Base-by-base conservation (phyloP, 1,284 basidiomycete genomes). In the Exobasidium rhododendri region DNA sequence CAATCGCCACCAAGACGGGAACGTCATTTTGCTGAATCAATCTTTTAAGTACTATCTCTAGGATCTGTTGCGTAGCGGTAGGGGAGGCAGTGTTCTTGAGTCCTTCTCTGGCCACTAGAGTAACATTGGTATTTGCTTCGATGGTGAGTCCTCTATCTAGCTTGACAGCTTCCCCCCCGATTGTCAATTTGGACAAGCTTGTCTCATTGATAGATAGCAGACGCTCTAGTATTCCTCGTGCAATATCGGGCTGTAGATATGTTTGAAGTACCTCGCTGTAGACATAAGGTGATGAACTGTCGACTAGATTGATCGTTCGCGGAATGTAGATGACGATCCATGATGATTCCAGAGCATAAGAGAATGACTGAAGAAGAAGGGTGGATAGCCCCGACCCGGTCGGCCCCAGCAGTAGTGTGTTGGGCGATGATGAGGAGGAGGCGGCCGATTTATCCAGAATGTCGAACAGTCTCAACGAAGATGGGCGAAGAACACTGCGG, bases 291-390 rank as follows among this genome's bases (percentile, higher is more conserved):
- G 88, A 88, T 0, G 88, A 87, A 1, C 89, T 91, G 81, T 93
- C 87, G 67, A 93, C 88, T 59, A 91, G 84, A 62, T 85, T 85
- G 65, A 87, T 85, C 1, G 86, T 88, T 86, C 87, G 83, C 2
- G 93, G 92, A n/a, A 92, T 85, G 79, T 94, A 97, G 49, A 96
- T 81, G 28, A 94, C 90, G 43, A 94, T 84, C 89, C 90, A 96
- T 14, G 85, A 85, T 29, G 86, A 85, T 13, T 85, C 83, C 24
- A 86, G 75, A 14, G 88, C 88, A 66, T 92, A 88, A 31, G 89
- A 84, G 0, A 91, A 86, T 0, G 88, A 84, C 78, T 97, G 94
- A 1, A 94, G 81, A 24, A 97, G 82, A 22, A 92, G 81, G 65
- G 86, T 87, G 61, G 88, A 91, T 82, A 97, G 97, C 28, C 94